Conservation (phyloP, 495 filamentous ascomycete species). For the Penicillium malachiteum region DNA sequence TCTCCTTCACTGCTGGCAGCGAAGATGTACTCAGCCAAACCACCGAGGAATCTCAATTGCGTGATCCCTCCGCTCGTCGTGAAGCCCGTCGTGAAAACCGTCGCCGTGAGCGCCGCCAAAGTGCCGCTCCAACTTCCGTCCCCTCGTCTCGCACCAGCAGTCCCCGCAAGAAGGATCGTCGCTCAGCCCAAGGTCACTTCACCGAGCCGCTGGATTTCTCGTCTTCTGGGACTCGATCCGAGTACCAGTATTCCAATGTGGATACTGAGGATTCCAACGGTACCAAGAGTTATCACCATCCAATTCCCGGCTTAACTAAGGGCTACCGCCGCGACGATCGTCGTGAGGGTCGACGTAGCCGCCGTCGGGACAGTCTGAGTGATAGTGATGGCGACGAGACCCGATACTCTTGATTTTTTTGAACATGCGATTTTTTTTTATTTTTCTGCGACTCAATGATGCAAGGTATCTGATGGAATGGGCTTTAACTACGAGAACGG, state of each 20-base stretch:
- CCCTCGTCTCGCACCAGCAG: slow-evolving; percentile 39
- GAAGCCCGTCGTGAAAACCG: slow-evolving; percentile 31
- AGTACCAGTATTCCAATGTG: slow-evolving; percentile 49
- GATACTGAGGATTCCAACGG: slow-evolving; percentile 54
- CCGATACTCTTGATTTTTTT: slow-evolving; percentile 22
- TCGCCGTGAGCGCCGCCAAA: slow-evolving; percentile 5
- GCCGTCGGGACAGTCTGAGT: slow-evolving; percentile 51
- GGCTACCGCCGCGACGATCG: slow-evolving; percentile 47
- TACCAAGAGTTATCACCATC: slow-evolving; percentile 78
- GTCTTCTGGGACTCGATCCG: slow-evolving; percentile 42
- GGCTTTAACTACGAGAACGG: not conserved
- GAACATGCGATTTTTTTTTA: not conserved
- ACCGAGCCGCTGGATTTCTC: slow-evolving; percentile 55
- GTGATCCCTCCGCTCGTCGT: slow-evolving; percentile 38
- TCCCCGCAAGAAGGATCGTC: slow-evolving; percentile 38
- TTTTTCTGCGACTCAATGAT: not conserved
- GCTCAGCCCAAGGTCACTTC: slow-evolving; percentile 51
- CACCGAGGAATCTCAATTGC: slow-evolving; percentile 47
- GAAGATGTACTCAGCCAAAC: slow-evolving; percentile 56
- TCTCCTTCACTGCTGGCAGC: slow-evolving; percentile 51
- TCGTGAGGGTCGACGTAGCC: slow-evolving; percentile 15
- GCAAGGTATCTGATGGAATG: slow-evolving; percentile 1
- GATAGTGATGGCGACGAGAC: slow-evolving; percentile 50
- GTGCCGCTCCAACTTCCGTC: slow-evolving; percentile 15
- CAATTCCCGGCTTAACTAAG: slow-evolving; percentile 69